phyloP scores from a whole-genome alignment of 2,329 filamentous ascomycete genomes.

The Chaetomium sp. region DNA sequence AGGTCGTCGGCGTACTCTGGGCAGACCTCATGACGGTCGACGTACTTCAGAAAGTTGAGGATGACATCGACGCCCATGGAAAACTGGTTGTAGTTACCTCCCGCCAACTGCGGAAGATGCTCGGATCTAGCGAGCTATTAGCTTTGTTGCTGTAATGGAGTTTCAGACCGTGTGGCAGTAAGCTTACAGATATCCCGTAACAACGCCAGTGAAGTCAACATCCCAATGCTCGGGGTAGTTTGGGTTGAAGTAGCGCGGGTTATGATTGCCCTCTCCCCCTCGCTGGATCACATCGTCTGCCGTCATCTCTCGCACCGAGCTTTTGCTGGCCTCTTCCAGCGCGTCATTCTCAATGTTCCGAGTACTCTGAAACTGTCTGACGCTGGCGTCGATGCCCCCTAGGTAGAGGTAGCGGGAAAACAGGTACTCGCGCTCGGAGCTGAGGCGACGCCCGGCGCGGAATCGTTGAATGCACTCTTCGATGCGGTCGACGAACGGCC shows the following conservation, averaged over 20 bases:
- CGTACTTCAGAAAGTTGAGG: conserved; percentile 81
- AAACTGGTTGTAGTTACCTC: conserved; percentile 49
- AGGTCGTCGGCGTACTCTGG: conserved; percentile 70
- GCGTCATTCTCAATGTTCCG: conserved; percentile 36
- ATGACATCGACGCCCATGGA: conserved; percentile 61
- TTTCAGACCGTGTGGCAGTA: background rate
- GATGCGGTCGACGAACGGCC: conserved; percentile 61
- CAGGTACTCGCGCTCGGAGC: conserved; percentile 51
- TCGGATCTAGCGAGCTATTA: conserved; percentile 39
- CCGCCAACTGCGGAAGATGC: conserved; percentile 49
- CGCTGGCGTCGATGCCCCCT: conserved; percentile 65
- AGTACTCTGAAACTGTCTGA: conserved; percentile 54
- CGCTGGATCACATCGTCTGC: conserved; percentile 55
- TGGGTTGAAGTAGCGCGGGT: conserved; percentile 45
- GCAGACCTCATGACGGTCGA: conserved; percentile 78
- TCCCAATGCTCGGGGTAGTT: conserved; percentile 53
- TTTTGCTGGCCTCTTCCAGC: conserved; percentile 53
- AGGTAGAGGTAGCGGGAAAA: conserved; percentile 78
- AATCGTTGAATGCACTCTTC: conserved; percentile 81
- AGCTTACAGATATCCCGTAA: conserved; percentile 69
- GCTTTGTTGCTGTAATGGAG: background rate
- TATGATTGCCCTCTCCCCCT: conserved; percentile 34
- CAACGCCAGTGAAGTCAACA: conserved; percentile 75
- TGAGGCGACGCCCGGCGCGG: conserved; percentile 67
- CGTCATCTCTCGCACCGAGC: conserved; percentile 57